Evolutionary conservation across 768 basidiomycete species (phyloP), one percentile per base, ranked within the genome.

Genomic region (Lactarius indigo): DNA sequence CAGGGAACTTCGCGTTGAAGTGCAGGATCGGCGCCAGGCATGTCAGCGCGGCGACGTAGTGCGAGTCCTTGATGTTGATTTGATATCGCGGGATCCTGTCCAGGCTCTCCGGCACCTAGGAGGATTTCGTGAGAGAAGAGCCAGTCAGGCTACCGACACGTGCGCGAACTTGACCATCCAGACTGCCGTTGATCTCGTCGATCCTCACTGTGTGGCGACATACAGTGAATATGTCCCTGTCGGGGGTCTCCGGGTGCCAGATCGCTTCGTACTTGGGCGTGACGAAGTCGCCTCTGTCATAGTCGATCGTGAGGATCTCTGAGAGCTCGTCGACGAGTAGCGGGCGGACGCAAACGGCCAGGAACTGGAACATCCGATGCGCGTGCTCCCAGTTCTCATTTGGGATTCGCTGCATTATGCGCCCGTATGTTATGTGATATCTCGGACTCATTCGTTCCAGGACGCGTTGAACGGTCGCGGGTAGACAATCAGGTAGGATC

Each of bases 301-400:
- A 68, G 30, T 74, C 66, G 33, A 75, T 68, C 13, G 70, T 57
- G 15, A 75, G 55, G 41, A 70, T 71, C 59, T 74, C 72, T 17
- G 65, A 69, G 18, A 75, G 60, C 54, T 75, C 73, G 13, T 64
- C 59, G 8, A 73, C 47, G 15, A 47, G 59, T 57, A 75, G 56
- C 10, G 72, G 70, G 20, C 68, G 58, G 7, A 33, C 39, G 30
- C 68, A 35, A 33, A 69, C 70, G 2, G 66, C 50, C 28, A 75
- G 67, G 55, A 71, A 72, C n/a, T 66, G 62, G n/a, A 75, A 65
- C 35, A 70, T 56, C 1, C 72, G 68, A 39, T 57, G 47, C 13
- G 69, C 70, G 57, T 52, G 59, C 5, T 67, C 47, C 59, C 57
- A 65, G 33, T 72, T 50, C 15, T 66, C 61, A 31, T 72, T 58